phyloP scores from a whole-genome alignment of 176 grass and related monocot species.

The Musa acuminata region DNA sequence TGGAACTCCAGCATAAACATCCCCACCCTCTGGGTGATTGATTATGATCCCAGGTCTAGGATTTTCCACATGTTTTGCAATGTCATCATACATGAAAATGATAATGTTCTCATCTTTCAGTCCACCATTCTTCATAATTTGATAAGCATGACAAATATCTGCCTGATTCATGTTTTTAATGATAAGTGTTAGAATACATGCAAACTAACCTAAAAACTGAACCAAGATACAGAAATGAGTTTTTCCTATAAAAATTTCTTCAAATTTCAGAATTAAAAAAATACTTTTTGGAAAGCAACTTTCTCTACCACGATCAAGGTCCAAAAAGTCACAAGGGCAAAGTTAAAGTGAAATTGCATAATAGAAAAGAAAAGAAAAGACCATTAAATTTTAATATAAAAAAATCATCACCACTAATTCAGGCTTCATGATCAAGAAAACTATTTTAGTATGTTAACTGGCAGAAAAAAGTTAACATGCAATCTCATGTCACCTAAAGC shows the following conservation, averaged over 20 bases:
- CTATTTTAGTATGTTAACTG: no score
- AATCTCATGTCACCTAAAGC: no score
- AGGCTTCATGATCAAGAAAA: no score
- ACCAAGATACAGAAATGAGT: background rate
- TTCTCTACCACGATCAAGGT: background rate
- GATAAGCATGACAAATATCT: constrained; percentile 93
- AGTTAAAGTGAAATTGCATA: no score
- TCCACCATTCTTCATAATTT: constrained; percentile 94
- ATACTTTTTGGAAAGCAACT: background rate
- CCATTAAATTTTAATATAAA: no score
- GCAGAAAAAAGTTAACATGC: no score
- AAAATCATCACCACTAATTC: no score
- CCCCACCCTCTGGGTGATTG: constrained; percentile 74
- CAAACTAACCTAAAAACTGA: background rate
- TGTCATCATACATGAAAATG: constrained; percentile 97
- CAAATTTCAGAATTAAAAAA: no score
- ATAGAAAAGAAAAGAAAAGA: no score
- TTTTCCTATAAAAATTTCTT: no score
- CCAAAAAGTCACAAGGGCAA: background rate
- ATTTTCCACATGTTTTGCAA: constrained; percentile 63
- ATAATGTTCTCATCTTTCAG: constrained; percentile 93
- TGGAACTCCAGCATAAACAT: constrained; percentile 90
- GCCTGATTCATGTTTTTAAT: constrained; percentile 36
- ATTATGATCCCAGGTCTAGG: constrained; percentile 71
- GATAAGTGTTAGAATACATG: background rate